phyloP scores from a whole-genome alignment of 768 basidiomycete genomes.

The Dacryopinax primogenitus region DNA sequence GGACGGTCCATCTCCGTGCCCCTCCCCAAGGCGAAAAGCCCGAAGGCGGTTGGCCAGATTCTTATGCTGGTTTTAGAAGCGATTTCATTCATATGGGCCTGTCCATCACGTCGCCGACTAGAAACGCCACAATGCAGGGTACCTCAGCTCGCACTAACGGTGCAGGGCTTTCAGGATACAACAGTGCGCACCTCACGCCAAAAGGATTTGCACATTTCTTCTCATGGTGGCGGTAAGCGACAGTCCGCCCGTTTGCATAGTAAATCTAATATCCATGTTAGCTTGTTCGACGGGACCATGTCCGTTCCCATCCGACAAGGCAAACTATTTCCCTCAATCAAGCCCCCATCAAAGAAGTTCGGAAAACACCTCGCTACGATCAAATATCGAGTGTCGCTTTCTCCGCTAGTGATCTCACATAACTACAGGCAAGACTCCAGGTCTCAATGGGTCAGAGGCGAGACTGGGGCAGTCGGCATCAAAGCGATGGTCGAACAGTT shows the following conservation, averaged over 20 bases:
- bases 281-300: constrained; percentile 62
- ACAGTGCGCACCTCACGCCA: constrained; percentile 74
- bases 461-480: constrained; percentile 67
- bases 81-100: constrained; percentile 88
- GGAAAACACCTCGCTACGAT: constrained; percentile 78
- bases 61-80: constrained; percentile 78
- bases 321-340: constrained; percentile 53
- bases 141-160: constrained; percentile 23
- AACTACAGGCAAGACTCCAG: constrained; percentile 69
- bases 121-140: constrained; percentile 2
- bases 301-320: constrained; percentile 83
- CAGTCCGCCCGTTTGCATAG: neutral
- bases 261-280: neutral
- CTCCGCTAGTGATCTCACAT: constrained; percentile 73
- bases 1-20: constrained; percentile 48
- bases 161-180: constrained; percentile 30
- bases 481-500: constrained; percentile 73
- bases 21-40: neutral
- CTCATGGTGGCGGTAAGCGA: constrained; percentile 57
- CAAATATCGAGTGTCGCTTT: constrained; percentile 72
- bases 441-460: constrained; percentile 69
- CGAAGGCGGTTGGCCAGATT: constrained; percentile 36
- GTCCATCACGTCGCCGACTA: constrained; percentile 58
- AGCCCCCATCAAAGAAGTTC: constrained; percentile 70
- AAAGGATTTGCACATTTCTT: constrained; percentile 80